Base-by-base conservation (phyloP, 306 rosid species). In the Adenanthera pavonina region DNA sequence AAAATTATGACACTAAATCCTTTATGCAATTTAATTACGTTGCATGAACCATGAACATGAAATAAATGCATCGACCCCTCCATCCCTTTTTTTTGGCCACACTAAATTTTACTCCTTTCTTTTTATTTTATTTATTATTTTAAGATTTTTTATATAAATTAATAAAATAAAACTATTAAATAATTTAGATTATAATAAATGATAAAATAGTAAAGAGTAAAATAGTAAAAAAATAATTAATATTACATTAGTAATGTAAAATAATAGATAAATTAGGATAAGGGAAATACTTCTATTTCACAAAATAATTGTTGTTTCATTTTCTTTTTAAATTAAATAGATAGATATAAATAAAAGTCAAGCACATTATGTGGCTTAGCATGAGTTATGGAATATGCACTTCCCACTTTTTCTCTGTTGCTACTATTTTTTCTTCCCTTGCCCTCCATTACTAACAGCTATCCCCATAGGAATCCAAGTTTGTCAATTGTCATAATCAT, bases 301-400 rank as follows among this genome's bases (percentile, higher is more conserved):
- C 17, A 12, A 49, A 12, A 49, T 49, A 49, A 49, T 49, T 49
- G 54, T 17, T 49, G 5, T 49, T 14, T 59, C 20, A 0, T 59
- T n/a, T 56, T n/a, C 30, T 6, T 8, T 2, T 17, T 56, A 56
- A 7, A n/a, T 14, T 66, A 38, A 36, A 9, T 36, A 5, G 4
- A 66, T 8, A 66, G 3, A 65, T 2, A 17, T 3, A 40, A 3
- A 40, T 8, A 7, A 40, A 67, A 5, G 3, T 25, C 33, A 68
- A 41, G 52, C 73, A 68, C 73, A 68, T 68, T 68, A 68, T 68
- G 73, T 68, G 73, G 73, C 34, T 67, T 43, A n/a, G 36, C 53
- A 19, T 19, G 33, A 44, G 4, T 19, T 36, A 69, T 43, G 49
- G 74, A 10, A 69, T 19, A 43, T 43, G 74, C 53, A 69, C 36